phyloP scores from a whole-genome alignment of 176 grass and related monocot species.

The Eragrostis curvula region DNA sequence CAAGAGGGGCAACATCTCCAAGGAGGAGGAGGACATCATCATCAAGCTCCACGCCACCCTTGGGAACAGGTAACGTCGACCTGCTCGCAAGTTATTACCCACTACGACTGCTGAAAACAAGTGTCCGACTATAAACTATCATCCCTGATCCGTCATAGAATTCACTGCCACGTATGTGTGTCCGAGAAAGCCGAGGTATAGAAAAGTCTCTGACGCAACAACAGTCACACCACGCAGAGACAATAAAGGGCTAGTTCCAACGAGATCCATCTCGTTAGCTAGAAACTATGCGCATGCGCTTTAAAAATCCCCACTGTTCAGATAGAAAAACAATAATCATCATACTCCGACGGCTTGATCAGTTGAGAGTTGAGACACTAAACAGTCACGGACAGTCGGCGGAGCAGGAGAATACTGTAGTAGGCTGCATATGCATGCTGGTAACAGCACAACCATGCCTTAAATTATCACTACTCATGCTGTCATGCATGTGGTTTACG shows the following conservation, averaged over 20 bases:
- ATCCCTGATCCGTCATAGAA: neutral
- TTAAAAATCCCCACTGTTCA: neutral
- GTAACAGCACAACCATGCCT: neutral
- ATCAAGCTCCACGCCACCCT: slow-evolving; percentile 80
- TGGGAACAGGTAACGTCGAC: slow-evolving; percentile 65
- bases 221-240: neutral
- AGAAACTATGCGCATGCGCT: too few relatives aligned
- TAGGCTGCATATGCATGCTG: neutral
- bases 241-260: neutral
- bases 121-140: neutral
- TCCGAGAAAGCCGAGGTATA: neutral
- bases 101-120: neutral
- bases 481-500: neutral
- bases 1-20: slow-evolving; percentile 79
- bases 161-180: slow-evolving; percentile 3
- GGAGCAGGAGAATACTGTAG: neutral
- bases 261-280: neutral
- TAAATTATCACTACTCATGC: neutral
- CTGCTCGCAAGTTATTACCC: neutral
- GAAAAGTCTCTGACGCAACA: neutral
- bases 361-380: slow-evolving; percentile 12
- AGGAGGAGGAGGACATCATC: slow-evolving; percentile 82
- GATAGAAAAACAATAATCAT: too few relatives aligned
- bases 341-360: too few relatives aligned
- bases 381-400: neutral